These are phyloP conservation scores for Aspergillus mulundensis DNA, from an alignment of 495 filamentous ascomycete genomes.

Conservation along the genomic window DNA sequence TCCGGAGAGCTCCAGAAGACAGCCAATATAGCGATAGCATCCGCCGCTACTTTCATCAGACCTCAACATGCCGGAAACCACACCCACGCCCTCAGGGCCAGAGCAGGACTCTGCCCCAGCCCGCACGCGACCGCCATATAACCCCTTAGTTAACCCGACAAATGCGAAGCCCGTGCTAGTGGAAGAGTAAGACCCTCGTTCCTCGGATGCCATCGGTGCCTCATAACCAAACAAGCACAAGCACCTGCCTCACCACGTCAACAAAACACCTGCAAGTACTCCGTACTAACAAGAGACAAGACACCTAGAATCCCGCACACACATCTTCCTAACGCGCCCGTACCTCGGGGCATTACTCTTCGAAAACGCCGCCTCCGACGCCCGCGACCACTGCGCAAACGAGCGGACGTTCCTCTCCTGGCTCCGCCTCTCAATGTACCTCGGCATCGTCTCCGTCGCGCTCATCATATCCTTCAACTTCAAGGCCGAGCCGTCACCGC, in stretches of 20 bases:
- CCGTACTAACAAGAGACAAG: conserved; percentile 7
- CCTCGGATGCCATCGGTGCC: no score
- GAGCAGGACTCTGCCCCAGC: background rate
- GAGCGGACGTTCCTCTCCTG: conserved; percentile 84
- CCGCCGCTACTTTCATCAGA: no score
- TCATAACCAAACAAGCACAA: no score
- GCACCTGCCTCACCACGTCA: no score
- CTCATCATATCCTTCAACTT: conserved; percentile 94
- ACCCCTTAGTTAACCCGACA: conserved; percentile 36
- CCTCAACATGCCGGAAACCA: conserved; percentile 6
- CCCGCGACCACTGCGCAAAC: conserved; percentile 61
- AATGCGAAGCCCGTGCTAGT: conserved; percentile 36
- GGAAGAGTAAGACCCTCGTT: conserved; percentile 33
- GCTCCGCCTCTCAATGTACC: conserved; percentile 85
- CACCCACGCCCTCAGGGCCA: background rate
- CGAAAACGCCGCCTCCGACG: conserved; percentile 83
- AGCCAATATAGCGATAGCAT: conserved; percentile 1
- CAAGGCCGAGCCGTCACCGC: conserved; percentile 59
- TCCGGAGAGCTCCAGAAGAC: background rate
- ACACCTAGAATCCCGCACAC: conserved; percentile 29
- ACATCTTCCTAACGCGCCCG: conserved; percentile 67
- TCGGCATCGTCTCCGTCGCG: conserved; percentile 82
- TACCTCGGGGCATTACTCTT: conserved; percentile 77
- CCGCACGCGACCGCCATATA: conserved; percentile 24
- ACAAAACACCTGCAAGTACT: no score